phyloP scores from a whole-genome alignment of 2,329 filamentous ascomycete genomes.

The Coniochaeta pulveracea region DNA sequence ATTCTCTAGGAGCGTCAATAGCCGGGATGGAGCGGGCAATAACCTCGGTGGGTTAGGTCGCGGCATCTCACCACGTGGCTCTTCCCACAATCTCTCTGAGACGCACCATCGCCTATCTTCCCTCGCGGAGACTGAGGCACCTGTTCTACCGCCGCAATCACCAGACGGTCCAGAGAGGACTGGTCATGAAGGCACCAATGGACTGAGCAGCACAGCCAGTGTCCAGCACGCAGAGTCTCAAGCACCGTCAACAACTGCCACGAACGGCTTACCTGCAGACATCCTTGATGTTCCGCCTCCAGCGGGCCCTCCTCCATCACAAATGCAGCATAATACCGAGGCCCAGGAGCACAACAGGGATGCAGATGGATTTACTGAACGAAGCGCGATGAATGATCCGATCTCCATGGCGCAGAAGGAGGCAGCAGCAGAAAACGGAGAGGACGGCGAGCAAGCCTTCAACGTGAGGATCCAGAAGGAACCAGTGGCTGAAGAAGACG shows the following conservation, averaged over 20 bases:
- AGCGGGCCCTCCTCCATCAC: conserved; percentile 36
- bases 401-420: conserved; percentile 66
- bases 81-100: conserved; percentile 47
- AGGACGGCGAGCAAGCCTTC: conserved; percentile 56
- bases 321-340: conserved; percentile 27
- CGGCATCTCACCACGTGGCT: conserved; percentile 43
- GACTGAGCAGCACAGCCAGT: conserved; percentile 24
- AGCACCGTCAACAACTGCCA: conserved; percentile 2
- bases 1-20: conserved; percentile 51
- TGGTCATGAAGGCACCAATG: conserved; percentile 33
- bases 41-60: too few relatives aligned
- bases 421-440: conserved; percentile 34
- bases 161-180: conserved; percentile 20
- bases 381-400: conserved; percentile 47
- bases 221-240: conserved; percentile 11
- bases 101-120: conserved; percentile 41
- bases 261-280: conserved; percentile 39
- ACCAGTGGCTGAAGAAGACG: conserved; percentile 68
- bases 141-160: conserved; percentile 18
- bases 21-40: too few relatives aligned
- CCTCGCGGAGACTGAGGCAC: conserved; percentile 43
- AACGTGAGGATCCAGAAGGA: conserved; percentile 72
- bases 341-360: conserved; percentile 47
- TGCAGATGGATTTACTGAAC: conserved; percentile 67
- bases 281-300: conserved; percentile 40